Percentiles rank a stretch among this genome's conserved stretches.
These are phyloP conservation scores for Colletotrichum trifolii DNA, from an alignment of 2,329 filamentous ascomycete genomes.

Conservation along the genomic window DNA sequence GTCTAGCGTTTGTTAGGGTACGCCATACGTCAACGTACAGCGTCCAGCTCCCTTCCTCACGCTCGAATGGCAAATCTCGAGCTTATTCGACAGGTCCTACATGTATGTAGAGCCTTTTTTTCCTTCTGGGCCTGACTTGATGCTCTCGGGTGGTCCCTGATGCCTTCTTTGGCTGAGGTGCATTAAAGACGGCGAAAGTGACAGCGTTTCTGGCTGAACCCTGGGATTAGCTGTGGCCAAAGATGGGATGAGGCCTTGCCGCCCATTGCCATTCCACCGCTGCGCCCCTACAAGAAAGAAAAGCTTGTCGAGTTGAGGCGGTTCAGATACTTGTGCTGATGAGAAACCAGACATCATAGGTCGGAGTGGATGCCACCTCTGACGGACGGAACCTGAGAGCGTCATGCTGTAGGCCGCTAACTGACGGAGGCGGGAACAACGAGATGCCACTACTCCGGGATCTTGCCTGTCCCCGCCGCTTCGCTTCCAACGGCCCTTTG, in stretches of 20 bases:
- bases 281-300: background rate
- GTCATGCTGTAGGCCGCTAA: conserved; percentile 13
- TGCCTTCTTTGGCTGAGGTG: background rate
- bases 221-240: background rate
- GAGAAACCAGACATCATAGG: conserved; percentile 1
- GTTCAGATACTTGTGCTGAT: background rate
- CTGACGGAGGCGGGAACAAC: conserved; percentile 2
- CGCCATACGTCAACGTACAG: conserved; percentile 8
- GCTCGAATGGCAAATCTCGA: background rate
- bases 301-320: conserved; percentile 12
- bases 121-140: background rate
- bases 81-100: conserved; percentile 7
- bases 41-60: too few relatives aligned
- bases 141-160: background rate
- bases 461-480: conserved; percentile 12
- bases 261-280: background rate
- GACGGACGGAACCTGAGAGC: background rate
- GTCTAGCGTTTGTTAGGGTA: conserved; percentile 27
- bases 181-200: conserved; percentile 8
- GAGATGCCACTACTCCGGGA: background rate
- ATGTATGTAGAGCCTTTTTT: background rate
- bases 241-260: conserved; percentile 22
- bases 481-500: too few relatives aligned
- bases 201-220: conserved; percentile 2
- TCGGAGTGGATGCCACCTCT: conserved; percentile 5